These are phyloP conservation scores for Dictyostelium discoideum DNA, from an alignment of 78 protist genomes.

Conservation along the genomic window DNA sequence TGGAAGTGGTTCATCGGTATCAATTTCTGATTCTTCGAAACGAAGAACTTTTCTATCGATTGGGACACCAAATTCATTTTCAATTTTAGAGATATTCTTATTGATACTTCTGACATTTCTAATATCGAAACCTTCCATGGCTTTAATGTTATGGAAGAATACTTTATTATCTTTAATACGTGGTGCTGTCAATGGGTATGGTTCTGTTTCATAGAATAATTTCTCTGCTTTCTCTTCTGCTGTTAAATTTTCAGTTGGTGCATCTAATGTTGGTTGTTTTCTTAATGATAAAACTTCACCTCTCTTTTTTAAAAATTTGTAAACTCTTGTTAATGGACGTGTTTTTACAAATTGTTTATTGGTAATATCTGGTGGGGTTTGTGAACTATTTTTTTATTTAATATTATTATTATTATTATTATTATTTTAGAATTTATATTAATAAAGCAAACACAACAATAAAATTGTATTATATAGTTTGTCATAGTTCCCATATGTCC, in stretches of 20 bases:
- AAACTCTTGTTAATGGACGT: slow-evolving; percentile 64
- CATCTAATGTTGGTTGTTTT: slow-evolving; percentile 8
- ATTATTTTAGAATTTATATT: background rate
- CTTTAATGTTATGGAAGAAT: background rate
- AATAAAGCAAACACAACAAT: no score
- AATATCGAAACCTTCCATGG: slow-evolving; percentile 33
- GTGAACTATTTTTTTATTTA: slow-evolving; percentile 20
- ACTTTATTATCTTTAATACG: background rate
- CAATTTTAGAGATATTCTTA: slow-evolving; percentile 1
- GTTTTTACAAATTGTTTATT: slow-evolving; percentile 41
- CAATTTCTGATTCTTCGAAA: slow-evolving; percentile 35
- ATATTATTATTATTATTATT: background rate
- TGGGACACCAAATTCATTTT: slow-evolving; percentile 21
- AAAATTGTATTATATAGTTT: no score
- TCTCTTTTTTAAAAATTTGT: slow-evolving; percentile 70
- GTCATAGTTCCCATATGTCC: no score
- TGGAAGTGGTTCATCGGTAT: slow-evolving; percentile 26
- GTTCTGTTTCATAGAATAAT: slow-evolving; percentile 47
- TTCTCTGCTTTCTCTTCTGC: background rate
- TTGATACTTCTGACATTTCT: slow-evolving; percentile 29
- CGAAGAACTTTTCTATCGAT: slow-evolving; percentile 3
- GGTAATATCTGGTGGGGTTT: slow-evolving; percentile 76
- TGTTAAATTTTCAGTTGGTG: background rate
- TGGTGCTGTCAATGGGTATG: slow-evolving; percentile 40
- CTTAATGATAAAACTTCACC: slow-evolving; percentile 74